phyloP scores from a whole-genome alignment of 352 stramenopile species.

The Globisporangium ultimum region DNA sequence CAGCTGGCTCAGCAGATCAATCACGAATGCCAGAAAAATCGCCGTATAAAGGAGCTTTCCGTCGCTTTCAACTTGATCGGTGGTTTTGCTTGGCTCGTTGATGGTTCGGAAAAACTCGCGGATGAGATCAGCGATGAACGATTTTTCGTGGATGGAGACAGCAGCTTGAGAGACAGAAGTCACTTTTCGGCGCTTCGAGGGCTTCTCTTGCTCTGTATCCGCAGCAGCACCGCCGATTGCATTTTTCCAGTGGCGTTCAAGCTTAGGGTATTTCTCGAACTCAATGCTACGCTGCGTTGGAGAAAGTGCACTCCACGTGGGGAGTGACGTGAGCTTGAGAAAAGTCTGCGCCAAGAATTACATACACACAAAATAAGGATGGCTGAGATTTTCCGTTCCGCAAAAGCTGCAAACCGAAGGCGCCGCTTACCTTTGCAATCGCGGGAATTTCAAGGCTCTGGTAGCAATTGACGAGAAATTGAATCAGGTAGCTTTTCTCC shows the following conservation, averaged over 20 bases:
- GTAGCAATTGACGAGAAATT: slow-evolving; percentile 65
- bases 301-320: slow-evolving; percentile 59
- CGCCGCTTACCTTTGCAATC: slow-evolving; percentile 29
- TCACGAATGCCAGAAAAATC: slow-evolving; percentile 73
- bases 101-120: slow-evolving; percentile 45
- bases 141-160: slow-evolving; percentile 18
- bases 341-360: slow-evolving; percentile 18
- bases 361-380: neutral
- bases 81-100: slow-evolving; percentile 18
- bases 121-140: slow-evolving; percentile 34
- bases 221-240: slow-evolving; percentile 11
- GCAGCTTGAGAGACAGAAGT: neutral
- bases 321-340: slow-evolving; percentile 63
- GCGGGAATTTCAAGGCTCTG: slow-evolving; percentile 49
- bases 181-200: slow-evolving; percentile 38
- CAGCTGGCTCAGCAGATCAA: slow-evolving; percentile 84
- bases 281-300: slow-evolving; percentile 54
- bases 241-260: slow-evolving; percentile 65
- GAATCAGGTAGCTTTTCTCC: slow-evolving; percentile 49
- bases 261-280: slow-evolving; percentile 60
- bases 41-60: slow-evolving; percentile 37
- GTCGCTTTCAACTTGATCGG: slow-evolving; percentile 8
- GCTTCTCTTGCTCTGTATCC: slow-evolving; percentile 10
- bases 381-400: too few species aligned
- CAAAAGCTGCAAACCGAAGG: neutral